Percentiles rank a stretch among this genome's conserved stretches.
These are phyloP conservation scores for Neurospora intermedia DNA, from an alignment of 495 filamentous ascomycete genomes.

Conservation along the genomic window DNA sequence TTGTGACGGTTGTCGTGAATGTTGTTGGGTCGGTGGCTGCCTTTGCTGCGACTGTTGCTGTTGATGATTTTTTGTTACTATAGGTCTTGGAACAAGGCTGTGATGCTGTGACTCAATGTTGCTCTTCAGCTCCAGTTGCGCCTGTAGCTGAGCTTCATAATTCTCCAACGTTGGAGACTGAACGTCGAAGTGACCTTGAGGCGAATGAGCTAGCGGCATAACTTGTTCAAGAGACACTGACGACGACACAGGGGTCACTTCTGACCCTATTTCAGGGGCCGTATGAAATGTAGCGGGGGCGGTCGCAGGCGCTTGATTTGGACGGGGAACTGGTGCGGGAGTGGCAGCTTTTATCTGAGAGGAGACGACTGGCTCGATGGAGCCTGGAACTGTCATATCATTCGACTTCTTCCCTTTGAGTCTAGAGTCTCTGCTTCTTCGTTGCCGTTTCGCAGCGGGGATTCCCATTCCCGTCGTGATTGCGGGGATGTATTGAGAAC, in stretches of 20 bases:
- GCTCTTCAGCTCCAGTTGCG: constrained; percentile 19
- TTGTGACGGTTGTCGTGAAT: constrained; percentile 5
- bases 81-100: constrained; percentile 2
- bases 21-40: constrained; percentile 12
- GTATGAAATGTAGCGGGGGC: background rate
- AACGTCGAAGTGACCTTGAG: constrained; percentile 16
- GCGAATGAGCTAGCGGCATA: constrained; percentile 12
- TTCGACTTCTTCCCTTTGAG: constrained; percentile 1
- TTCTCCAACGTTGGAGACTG: constrained; percentile 25
- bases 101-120: constrained; percentile 10
- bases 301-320: background rate
- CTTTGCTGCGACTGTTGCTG: constrained; percentile 17
- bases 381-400: background rate
- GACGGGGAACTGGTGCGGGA: background rate
- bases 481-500: background rate
- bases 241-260: background rate
- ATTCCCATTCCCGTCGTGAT: background rate
- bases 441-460: constrained; percentile 17
- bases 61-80: constrained; percentile 11
- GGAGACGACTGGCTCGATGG: background rate
- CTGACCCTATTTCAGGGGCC: constrained; percentile 1
- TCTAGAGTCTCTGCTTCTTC: constrained; percentile 14
- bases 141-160: constrained; percentile 24
- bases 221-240: constrained; percentile 7
- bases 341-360: background rate